A percentile compares a stretch with the other conserved stretches of the same genome.
Conservation (phyloP, 2,329 filamentous ascomycete genomes). For the Colletotrichum sp. region DNA sequence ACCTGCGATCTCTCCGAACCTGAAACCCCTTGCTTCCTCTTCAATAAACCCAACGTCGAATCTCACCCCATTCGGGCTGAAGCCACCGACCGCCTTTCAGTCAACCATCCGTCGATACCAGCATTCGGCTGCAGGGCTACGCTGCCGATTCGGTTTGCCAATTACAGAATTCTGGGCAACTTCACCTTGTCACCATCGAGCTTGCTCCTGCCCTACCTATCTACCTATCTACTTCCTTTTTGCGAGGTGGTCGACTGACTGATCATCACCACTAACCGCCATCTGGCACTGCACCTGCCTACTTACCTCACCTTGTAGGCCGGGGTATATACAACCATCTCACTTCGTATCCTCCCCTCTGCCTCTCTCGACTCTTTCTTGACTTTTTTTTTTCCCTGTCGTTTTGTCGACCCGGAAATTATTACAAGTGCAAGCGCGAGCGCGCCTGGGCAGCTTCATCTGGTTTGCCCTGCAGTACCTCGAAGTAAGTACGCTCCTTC, state of each 20-base stretch:
- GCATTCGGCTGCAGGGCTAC: conserved; percentile 4
- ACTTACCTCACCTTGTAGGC: background rate
- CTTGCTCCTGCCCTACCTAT: background rate
- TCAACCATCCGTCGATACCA: background rate
- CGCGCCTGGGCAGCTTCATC: background rate
- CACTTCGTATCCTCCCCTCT: background rate
- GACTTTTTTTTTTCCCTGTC: background rate
- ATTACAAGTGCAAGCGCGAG: background rate
- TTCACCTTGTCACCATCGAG: background rate
- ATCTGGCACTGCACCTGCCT: background rate
- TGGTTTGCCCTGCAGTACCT: background rate
- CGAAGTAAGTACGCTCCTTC: background rate
- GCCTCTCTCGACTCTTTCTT: background rate
- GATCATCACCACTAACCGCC: background rate
- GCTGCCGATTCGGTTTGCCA: background rate
- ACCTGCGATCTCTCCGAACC: conserved; percentile 21
- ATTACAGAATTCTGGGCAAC: background rate
- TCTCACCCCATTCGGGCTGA: conserved; percentile 16
- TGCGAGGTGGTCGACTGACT: background rate
- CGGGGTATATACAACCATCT: background rate
- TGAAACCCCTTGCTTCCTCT: conserved; percentile 22
- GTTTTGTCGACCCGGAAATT: background rate
- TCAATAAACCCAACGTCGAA: conserved; percentile 18
- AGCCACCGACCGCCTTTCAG: conserved; percentile 19
- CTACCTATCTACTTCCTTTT: background rate